These are phyloP conservation scores for Eragrostis tef DNA, from an alignment of 202 grass and related monocot genomes.

Conservation along the genomic window DNA sequence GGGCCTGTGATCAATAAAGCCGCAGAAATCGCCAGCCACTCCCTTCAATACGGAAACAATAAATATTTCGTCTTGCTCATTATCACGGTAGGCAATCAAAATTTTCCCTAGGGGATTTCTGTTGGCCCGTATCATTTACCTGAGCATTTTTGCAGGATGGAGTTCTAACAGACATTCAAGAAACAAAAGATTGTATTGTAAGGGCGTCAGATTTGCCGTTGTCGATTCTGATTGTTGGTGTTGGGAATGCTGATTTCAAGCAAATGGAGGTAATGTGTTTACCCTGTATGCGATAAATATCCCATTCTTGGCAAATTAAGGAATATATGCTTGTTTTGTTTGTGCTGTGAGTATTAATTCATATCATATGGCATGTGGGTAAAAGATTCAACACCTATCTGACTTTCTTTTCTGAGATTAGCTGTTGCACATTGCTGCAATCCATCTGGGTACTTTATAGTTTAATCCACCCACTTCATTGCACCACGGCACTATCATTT, in stretches of 20 bases:
- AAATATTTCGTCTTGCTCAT: slow-evolving; percentile 96
- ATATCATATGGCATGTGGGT: too few relatives aligned
- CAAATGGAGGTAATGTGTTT: slow-evolving; percentile 81
- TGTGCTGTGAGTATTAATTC: too few relatives aligned
- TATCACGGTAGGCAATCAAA: slow-evolving; percentile 71
- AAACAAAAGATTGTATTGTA: slow-evolving; percentile 91
- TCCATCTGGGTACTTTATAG: neutral
- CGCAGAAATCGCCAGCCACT: slow-evolving; percentile 75
- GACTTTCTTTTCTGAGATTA: slow-evolving; percentile 8
- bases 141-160: slow-evolving; percentile 67
- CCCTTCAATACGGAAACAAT: slow-evolving; percentile 68
- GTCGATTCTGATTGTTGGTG: slow-evolving; percentile 93
- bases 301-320: neutral
- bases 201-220: slow-evolving; percentile 83
- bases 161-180: slow-evolving; percentile 79
- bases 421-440: slow-evolving; percentile 10
- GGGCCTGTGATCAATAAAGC: slow-evolving; percentile 87
- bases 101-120: slow-evolving; percentile 14
- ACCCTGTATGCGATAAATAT: too few relatives aligned
- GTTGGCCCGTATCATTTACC: slow-evolving; percentile 16
- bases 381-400: neutral
- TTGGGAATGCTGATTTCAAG: slow-evolving; percentile 89
- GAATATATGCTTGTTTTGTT: too few relatives aligned
- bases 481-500: neutral
- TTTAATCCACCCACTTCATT: slow-evolving; percentile 13